phyloP scores from a whole-genome alignment of 2,329 filamentous ascomycete species.

The Claviceps sp. region DNA sequence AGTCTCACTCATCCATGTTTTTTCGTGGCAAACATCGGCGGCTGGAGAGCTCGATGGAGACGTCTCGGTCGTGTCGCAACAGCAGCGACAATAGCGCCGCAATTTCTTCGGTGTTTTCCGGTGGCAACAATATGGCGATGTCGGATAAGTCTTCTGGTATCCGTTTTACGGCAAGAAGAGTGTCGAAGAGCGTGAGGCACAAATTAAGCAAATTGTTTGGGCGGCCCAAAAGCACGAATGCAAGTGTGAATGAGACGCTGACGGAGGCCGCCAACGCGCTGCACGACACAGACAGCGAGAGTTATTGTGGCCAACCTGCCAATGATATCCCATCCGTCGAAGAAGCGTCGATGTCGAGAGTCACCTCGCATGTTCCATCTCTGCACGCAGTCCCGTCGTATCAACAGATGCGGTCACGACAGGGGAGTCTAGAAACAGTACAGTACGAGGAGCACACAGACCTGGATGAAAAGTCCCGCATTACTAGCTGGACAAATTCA shows the following conservation, averaged over 20 bases:
- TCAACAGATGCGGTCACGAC: conserved; percentile 35
- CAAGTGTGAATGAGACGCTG: conserved; percentile 4
- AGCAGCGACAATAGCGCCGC: conserved; percentile 27
- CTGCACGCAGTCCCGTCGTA: conserved; percentile 33
- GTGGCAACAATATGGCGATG: conserved; percentile 8
- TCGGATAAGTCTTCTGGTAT: conserved; percentile 21
- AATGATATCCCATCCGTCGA: conserved; percentile 22
- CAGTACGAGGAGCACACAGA: conserved; percentile 23
- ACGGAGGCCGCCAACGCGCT: conserved; percentile 3
- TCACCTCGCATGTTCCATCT: conserved; percentile 35
- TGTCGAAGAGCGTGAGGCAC: conserved; percentile 47
- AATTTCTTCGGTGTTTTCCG: conserved; percentile 18
- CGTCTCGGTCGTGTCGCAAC: conserved; percentile 37
- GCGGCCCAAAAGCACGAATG: conserved; percentile 12
- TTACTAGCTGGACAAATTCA: conserved; percentile 62
- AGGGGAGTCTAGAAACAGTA: conserved; percentile 41
- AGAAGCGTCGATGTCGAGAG: conserved; percentile 32
- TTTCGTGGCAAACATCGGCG: conserved; percentile 26
- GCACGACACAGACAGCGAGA: conserved; percentile 15
- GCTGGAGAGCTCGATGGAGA: conserved; percentile 20
- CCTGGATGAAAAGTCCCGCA: conserved; percentile 44
- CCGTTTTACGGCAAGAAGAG: conserved; percentile 42
- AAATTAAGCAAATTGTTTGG: conserved; percentile 38
- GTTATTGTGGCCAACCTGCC: conserved; percentile 18
- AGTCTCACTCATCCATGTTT: conserved; percentile 29